Evolutionary conservation across 2,329 filamentous ascomycete genomes (phyloP), one percentile per base, ranked within the genome.

Genomic region (Graphilbum fragrans): DNA sequence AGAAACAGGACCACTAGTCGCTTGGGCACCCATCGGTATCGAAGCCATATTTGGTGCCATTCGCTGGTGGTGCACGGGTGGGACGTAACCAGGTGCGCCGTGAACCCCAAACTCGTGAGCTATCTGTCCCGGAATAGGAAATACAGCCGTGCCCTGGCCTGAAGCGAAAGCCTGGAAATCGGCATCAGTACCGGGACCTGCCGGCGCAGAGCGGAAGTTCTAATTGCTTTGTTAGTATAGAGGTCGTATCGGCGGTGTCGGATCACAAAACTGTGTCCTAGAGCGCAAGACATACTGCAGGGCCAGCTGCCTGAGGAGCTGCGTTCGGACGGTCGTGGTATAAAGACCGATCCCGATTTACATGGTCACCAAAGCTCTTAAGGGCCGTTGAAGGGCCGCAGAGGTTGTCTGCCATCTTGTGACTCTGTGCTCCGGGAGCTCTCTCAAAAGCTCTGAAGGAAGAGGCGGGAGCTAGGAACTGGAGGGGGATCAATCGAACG

Each of bases 341-440:
- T 38, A 82, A 65, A 10, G 78, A 78, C 41, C 80, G 69, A 55
- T 87, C 81, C 47, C 74, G 69, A 38, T 79, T 69, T 11, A 74
- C 65, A 58, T 86, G 82, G 52, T 81, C 78, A 52, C 81, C 73
- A 55, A 87, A 76, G 53, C 73, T 80, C 59, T 86, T 82, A 40
- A 85, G 47, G 11, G 49, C 49, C 59, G 83, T 86, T 12, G 82
- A 83, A 17, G 82, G 81, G 45, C 83, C 82, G 57, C 83, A 88
- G 42, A 84, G 48, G 39, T 52, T 54, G 45, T 65, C 60, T 10
- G 60, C 53, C 64, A 67, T 67, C 7, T 32, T 25, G 14, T 22
- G 4, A 17, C 3, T 36, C 12, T 17, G 18, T 18, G 33, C 16
- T n/a, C 5, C 6, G 11, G 6, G n/a, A 11, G 11, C 20, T 35